Base-by-base conservation (phyloP, 208 protist genomes). In the Acanthamoeba triangularis region DNA sequence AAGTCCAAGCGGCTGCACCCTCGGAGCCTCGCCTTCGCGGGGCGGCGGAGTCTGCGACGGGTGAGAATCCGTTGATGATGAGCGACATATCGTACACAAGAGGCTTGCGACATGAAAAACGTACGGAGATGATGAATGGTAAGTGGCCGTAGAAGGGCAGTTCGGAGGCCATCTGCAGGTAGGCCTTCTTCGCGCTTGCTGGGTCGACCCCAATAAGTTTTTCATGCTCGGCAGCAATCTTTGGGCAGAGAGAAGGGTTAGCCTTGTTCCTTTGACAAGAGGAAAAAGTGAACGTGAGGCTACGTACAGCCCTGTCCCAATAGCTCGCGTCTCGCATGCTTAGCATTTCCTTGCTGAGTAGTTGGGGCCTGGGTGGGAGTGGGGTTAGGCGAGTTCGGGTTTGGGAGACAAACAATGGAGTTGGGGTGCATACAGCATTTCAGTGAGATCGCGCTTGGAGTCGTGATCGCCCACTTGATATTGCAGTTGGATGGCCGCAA, bases 91-190 rank as follows among this genome's bases (percentile, higher is more conserved):
- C 18, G n/a, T n/a, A n/a, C n/a, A n/a, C n/a, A n/a, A n/a, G n/a
- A n/a, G n/a, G n/a, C n/a, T n/a, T n/a, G n/a, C n/a, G n/a, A n/a
- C n/a, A n/a, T n/a, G n/a, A n/a, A n/a, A n/a, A 65, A 65, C 37
- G 30, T 52, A 80, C 72, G 37, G 72, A n/a, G 33, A 80, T 49
- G 41, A 20, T 30, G 72, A 80, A 80, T 13, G 72, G 72, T 0
- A 80, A 7, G 41, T 52, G 49, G 72, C 72, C 72, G 37, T 80
- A 80, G 72, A 80, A 80, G 72, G 72, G 72, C 14, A 80, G 72
- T 8, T 23, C 41, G 37, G 72, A 80, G 25, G 72, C 72, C 72
- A 80, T 41, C 72, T 10, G 23, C 33, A 80, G 33, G 1, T 49
- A 80, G 37, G 4, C 41, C 72, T 49, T 41, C 72, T 80, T 80